Evolutionary conservation across 2,329 filamentous ascomycete species (phyloP).

Genomic region (Cordyceps fumosorosea): DNA sequence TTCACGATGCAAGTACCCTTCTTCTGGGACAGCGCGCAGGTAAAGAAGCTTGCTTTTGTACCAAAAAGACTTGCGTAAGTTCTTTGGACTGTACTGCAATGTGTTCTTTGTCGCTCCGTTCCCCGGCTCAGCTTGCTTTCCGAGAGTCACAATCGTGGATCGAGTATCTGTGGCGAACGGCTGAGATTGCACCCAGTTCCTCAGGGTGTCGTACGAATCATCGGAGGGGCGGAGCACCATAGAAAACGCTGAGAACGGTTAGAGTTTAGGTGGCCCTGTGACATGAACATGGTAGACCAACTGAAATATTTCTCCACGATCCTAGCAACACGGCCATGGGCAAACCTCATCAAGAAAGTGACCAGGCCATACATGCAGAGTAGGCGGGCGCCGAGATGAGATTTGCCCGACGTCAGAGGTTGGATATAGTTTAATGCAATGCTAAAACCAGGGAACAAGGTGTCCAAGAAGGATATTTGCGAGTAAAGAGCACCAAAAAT

Average conservation of each 20-base stretch:
- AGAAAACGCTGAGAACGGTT: conserved; percentile 15
- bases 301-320: conserved; percentile 9
- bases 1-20: too few relatives aligned
- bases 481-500: too few relatives aligned
- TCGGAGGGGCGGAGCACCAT: too few relatives aligned
- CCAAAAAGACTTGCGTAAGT: conserved; percentile 12
- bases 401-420: not conserved
- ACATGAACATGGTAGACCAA: not conserved
- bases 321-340: not conserved
- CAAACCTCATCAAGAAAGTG: conserved; percentile 1
- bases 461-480: conserved; percentile 1
- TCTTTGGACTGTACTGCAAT: not conserved
- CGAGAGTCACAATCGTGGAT: conserved; percentile 10
- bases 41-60: conserved; percentile 15
- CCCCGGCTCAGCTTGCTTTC: not conserved
- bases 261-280: not conserved
- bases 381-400: not conserved
- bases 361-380: conserved; percentile 4
- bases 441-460: not conserved
- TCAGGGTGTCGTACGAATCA: too few relatives aligned
- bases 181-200: too few relatives aligned
- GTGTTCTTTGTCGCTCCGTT: not conserved
- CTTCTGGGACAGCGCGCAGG: not conserved
- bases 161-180: too few relatives aligned
- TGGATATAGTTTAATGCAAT: not conserved